Conservation (phyloP, 495 filamentous ascomycete species). For the Zalerion maritima region DNA sequence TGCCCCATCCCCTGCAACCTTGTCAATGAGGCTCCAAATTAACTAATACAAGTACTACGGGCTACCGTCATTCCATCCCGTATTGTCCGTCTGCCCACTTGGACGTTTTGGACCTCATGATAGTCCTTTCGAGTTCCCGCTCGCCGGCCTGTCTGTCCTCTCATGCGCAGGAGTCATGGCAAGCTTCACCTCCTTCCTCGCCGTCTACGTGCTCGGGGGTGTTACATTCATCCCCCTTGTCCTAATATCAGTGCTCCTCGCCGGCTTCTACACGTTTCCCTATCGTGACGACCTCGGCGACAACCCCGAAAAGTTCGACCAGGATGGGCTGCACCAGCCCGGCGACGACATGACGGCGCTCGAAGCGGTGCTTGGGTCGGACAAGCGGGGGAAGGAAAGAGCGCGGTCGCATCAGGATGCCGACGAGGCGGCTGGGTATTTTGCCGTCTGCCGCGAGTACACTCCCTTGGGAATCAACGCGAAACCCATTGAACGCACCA, state of each 20-base stretch:
- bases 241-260: conserved; percentile 44
- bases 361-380: conserved; percentile 27
- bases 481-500: conserved; percentile 76
- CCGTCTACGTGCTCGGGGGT: conserved; percentile 77
- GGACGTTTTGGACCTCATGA: no score
- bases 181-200: conserved; percentile 51
- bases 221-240: conserved; percentile 77
- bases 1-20: no score
- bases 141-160: no score
- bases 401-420: conserved; percentile 43
- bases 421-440: conserved; percentile 87
- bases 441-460: conserved; percentile 88
- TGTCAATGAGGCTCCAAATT: no score
- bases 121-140: no score
- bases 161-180: conserved; percentile 35
- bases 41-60: no score
- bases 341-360: conserved; percentile 33
- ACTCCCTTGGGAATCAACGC: conserved; percentile 81
- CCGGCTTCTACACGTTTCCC: conserved; percentile 57
- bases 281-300: conserved; percentile 21
- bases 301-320: conserved; percentile 9
- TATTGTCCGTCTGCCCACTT: no score
- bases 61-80: no score
- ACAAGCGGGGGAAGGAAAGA: conserved; percentile 25
- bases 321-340: conserved; percentile 29